Evolutionary conservation across 208 protist species (phyloP), one percentile per base, ranked within the genome.

Genomic region (Acanthamoeba lenticulata): DNA sequence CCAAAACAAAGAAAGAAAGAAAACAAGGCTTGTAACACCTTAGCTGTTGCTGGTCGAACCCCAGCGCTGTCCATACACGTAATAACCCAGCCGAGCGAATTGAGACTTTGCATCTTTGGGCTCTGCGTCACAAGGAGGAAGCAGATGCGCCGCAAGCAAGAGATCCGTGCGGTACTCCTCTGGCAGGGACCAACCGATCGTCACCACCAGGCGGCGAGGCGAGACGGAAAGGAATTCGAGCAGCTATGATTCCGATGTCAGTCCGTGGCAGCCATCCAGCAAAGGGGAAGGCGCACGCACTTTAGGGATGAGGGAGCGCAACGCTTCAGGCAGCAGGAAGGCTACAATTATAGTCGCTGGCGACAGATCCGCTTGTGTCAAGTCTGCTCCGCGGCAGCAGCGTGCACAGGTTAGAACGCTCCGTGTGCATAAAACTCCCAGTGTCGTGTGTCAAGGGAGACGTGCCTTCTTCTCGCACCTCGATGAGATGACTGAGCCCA

Each of bases 401-500:
- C n/a, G n/a, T n/a, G n/a, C n/a, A 9, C 3, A 62, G 21, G 0
- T 15, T 1, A 62, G 17, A 27, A 62, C 2, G 17, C n/a, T n/a
- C n/a, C n/a, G n/a, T n/a, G n/a, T n/a, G n/a, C n/a, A n/a, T n/a
- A n/a, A n/a, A n/a, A n/a, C n/a, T n/a, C n/a, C n/a, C n/a, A n/a
- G n/a, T n/a, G n/a, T n/a, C n/a, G n/a, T n/a, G n/a, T n/a, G n/a
- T n/a, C n/a, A n/a, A n/a, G n/a, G n/a, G n/a, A n/a, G n/a, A n/a
- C n/a, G n/a, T 74, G 65, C 65, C 65, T 74, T 74, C 65, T 74
- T 74, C 65, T 13, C 65, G 65, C n/a, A 74, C 65, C 65, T 74
- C 65, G 13, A 74, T 32, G 21, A 74, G 65, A n/a, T 36, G 65
- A 42, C 29, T 17, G 7, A 74, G 65, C 34, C 36, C 36, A 1